Base-by-base conservation (phyloP, 768 basidiomycete species). In the Macrolepiota albuminosa region DNA sequence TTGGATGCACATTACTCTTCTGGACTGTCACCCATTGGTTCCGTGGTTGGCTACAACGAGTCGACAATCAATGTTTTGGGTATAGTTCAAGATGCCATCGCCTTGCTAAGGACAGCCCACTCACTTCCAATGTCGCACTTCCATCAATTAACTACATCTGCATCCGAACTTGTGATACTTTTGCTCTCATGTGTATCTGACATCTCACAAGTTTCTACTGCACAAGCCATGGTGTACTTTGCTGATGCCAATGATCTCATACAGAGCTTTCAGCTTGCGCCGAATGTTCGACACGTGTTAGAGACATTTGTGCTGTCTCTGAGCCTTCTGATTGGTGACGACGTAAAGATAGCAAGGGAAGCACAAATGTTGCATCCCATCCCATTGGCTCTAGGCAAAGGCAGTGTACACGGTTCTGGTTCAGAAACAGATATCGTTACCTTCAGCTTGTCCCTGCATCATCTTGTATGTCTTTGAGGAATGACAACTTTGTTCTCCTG, bases 281-380 rank as follows among this genome's bases (percentile, higher is more conserved):
- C 75, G 10, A 77, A 78, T 46, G 75, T 84, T 51, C 78, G 84
- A 59, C 82, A 82, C 59, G 79, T 81, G 34, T 68, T 91, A 29
- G 87, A 90, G 62, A 74, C 75, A 11, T 86, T 87, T 64, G 75
- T 77, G 4, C 67, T 89, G 40, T 82, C 84, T 5, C 70, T 91
- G 47, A 82, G 82, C 57, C 75, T 87, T 60, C 65, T 85, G 34
- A 77, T 88, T 36, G 86, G 85, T 42, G 88, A 89, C 64, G 88
- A 90, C 58, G 83, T 81, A 29, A 89, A 87, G 68, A 81, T 78
- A 50, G 80, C 84, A n/a, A 76, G 83, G 58, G 88, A 91, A 71
- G 83, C 86, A 16, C 87, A 89, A 60, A 79, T 88, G 71, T 82
- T 88, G 74, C 88, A 89, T 55, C 82, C 74, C 24, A 71, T 85